Conservation (phyloP, 2,329 filamentous ascomycete genomes). For the Claviceps spartinae region DNA sequence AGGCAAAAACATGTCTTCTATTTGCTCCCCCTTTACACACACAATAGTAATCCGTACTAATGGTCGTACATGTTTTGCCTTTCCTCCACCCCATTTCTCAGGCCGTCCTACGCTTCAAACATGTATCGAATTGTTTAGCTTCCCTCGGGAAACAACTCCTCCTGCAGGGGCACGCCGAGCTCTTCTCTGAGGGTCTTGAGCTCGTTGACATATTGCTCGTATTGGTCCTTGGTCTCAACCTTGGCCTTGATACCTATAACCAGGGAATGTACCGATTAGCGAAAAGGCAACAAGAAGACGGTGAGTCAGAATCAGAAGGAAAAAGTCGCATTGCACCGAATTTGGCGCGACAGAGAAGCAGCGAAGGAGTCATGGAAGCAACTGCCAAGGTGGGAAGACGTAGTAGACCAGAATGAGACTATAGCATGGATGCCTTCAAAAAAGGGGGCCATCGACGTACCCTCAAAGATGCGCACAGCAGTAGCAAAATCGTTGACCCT, state of each 20-base stretch:
- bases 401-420: too few relatives aligned
- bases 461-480: slow-evolving; percentile 96
- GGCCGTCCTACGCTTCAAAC: not conserved
- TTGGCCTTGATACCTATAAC: slow-evolving; percentile 85
- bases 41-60: not conserved
- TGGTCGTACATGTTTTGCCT: not conserved
- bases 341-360: not conserved
- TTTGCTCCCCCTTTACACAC: not conserved
- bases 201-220: slow-evolving; percentile 89
- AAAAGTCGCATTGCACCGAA: not conserved
- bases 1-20: not conserved
- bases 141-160: slow-evolving; percentile 72
- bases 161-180: slow-evolving; percentile 81
- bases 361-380: too few relatives aligned
- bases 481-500: slow-evolving; percentile 98
- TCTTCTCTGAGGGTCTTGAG: slow-evolving; percentile 88
- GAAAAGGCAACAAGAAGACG: not conserved
- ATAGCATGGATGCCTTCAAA: too few relatives aligned
- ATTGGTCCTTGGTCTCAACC: slow-evolving; percentile 96
- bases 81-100: not conserved
- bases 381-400: too few relatives aligned
- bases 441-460: slow-evolving; percentile 36
- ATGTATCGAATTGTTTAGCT: slow-evolving; percentile 26
- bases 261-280: not conserved
- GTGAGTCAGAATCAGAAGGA: not conserved